Percentiles rank a stretch among this genome's conserved stretches.
Conservation (phyloP, 805 yeast species). For the Candida nitratophila region DNA sequence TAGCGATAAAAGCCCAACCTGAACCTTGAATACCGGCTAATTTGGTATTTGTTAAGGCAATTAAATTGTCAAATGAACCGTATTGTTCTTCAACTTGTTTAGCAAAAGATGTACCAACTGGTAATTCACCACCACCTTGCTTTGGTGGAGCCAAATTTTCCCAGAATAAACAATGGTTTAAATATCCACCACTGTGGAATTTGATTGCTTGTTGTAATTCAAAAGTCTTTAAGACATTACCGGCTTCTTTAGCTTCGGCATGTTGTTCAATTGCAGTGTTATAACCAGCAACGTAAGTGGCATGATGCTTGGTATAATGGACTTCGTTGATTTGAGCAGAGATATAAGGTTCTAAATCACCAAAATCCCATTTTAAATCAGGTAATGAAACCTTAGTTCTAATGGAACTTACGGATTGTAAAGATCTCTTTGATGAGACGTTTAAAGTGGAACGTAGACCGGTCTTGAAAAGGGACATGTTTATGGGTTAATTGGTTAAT, state of each 20-base stretch:
- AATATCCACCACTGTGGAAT: constrained; percentile 89
- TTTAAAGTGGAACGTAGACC: constrained; percentile 18
- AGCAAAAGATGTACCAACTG: constrained; percentile 49
- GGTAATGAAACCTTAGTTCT: constrained; percentile 74
- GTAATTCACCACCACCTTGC: constrained; percentile 70
- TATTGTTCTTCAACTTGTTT: constrained; percentile 55
- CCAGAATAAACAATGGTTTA: constrained; percentile 86
- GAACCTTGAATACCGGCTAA: constrained; percentile 91
- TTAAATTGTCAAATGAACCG: constrained; percentile 68
- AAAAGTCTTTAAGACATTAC: constrained; percentile 53
- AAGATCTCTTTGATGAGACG: not conserved
- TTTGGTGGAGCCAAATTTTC: constrained; percentile 73
- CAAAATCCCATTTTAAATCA: constrained; percentile 75
- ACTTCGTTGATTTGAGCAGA: constrained; percentile 81
- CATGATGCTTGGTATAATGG: constrained; percentile 89
- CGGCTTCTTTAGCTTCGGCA: constrained; percentile 52
- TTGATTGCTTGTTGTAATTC: constrained; percentile 69
- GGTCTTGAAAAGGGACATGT: constrained; percentile 20
- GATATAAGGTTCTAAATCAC: constrained; percentile 80
- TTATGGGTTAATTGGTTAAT: not conserved
- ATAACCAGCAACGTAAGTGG: constrained; percentile 82
- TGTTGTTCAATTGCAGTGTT: constrained; percentile 72
- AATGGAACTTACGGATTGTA: constrained; percentile 15
- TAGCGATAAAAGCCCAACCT: constrained; percentile 91
- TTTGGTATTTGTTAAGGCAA: constrained; percentile 53